phyloP scores from a whole-genome alignment of 106 monocot genomes.

The Amphibolis antarctica region DNA sequence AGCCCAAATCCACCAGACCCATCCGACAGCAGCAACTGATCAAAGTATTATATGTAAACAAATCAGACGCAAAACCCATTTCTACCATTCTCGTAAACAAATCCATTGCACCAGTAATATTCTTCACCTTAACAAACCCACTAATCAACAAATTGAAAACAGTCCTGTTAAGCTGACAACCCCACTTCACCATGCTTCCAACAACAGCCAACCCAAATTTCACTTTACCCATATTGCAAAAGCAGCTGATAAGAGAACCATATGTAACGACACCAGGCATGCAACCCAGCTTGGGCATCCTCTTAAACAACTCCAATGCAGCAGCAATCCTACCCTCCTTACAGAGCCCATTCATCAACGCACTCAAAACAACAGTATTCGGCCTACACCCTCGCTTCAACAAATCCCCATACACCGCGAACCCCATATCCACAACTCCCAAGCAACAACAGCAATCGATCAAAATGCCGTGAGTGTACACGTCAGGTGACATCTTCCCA shows the following conservation, averaged over 20 bases:
- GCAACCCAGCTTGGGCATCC: slow-evolving; percentile 6
- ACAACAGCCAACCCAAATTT: background rate
- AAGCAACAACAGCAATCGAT: slow-evolving; percentile 1
- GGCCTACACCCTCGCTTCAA: background rate
- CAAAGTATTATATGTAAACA: slow-evolving; percentile 13
- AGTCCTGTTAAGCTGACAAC: background rate
- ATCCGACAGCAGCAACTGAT: slow-evolving; percentile 12
- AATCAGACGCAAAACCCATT: slow-evolving; percentile 7
- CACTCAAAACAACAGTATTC: background rate
- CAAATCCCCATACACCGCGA: background rate
- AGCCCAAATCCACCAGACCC: slow-evolving; percentile 9
- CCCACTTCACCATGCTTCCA: slow-evolving; percentile 10
- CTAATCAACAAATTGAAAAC: slow-evolving; percentile 5
- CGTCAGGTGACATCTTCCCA: background rate
- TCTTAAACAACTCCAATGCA: slow-evolving; percentile 4
- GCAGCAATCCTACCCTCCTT: background rate
- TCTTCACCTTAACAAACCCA: slow-evolving; percentile 4
- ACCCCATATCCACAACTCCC: background rate
- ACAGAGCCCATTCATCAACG: background rate
- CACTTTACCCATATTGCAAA: background rate
- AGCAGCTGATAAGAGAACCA: slow-evolving; percentile 13
- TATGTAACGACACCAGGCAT: slow-evolving; percentile 15
- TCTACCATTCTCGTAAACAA: slow-evolving; percentile 9
- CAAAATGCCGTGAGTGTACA: slow-evolving; percentile 5
- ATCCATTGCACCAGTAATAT: slow-evolving; percentile 1